Percentiles rank a stretch among this genome's conserved stretches.
phyloP scores from a whole-genome alignment of 2,329 filamentous ascomycete genomes.

The Thelonectria rubi region DNA sequence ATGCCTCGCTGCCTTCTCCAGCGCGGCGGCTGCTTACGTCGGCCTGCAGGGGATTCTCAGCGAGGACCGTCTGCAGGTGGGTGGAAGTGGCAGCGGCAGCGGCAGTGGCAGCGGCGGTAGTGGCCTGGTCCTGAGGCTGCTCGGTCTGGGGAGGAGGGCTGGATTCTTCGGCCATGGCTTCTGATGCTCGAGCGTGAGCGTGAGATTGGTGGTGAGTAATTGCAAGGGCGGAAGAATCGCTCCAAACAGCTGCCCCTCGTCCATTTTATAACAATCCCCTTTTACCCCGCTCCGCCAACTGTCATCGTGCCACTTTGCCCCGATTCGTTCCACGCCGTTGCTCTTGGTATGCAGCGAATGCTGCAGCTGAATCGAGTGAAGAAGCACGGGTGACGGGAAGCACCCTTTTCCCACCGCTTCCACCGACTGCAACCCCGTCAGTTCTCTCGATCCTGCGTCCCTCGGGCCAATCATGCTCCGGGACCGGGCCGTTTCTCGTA shows the following conservation, averaged over 20 bases:
- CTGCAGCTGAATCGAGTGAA: too few relatives aligned
- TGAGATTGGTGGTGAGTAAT: not conserved
- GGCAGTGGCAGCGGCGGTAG: too few relatives aligned
- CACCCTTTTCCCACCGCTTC: not conserved
- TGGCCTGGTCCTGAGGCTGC: too few relatives aligned
- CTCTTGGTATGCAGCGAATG: too few relatives aligned
- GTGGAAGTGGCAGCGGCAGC: too few relatives aligned
- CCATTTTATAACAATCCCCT: not conserved
- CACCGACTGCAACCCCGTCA: not conserved
- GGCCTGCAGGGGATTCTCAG: conserved; percentile 1
- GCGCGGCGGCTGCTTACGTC: not conserved
- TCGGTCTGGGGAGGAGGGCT: not conserved
- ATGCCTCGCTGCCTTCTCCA: not conserved
- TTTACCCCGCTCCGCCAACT: not conserved
- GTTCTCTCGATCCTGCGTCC: not conserved
- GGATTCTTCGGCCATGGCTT: not conserved
- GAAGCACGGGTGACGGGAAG: not conserved
- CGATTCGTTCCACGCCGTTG: not conserved
- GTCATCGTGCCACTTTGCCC: not conserved
- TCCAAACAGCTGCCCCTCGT: not conserved
- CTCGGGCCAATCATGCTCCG: too few relatives aligned
- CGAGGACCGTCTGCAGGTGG: not conserved
- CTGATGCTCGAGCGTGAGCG: not conserved
- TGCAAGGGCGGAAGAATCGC: too few relatives aligned
- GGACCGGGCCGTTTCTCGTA: too few relatives aligned